Conservation (phyloP, 768 basidiomycete species). For the Naganishia kalamii region DNA sequence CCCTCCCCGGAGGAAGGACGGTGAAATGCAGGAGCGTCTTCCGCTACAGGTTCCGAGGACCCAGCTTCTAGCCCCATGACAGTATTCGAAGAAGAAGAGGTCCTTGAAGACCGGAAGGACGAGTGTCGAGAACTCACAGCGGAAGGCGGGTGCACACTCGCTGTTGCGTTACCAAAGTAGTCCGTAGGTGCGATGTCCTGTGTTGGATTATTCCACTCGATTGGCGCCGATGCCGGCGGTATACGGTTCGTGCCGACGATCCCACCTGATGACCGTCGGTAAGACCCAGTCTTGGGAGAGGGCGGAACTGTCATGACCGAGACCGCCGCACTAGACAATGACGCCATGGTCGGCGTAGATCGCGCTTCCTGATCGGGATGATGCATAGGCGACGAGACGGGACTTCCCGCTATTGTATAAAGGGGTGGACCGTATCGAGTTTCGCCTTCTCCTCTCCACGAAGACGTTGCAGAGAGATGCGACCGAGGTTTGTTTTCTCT, state of each 20-base stretch:
- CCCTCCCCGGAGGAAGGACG: too few relatives aligned
- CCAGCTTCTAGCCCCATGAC: conserved; percentile 17
- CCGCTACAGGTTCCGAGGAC: background rate
- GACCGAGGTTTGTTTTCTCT: background rate
- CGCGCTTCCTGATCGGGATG: background rate
- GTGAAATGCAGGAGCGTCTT: background rate
- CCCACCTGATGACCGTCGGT: conserved; percentile 44
- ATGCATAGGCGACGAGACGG: background rate
- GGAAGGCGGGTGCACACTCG: conserved; percentile 20
- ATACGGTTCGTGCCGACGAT: conserved; percentile 50
- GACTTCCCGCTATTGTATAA: conserved; percentile 15
- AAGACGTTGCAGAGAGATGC: background rate
- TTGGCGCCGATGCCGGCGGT: conserved; percentile 49
- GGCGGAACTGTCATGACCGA: conserved; percentile 14
- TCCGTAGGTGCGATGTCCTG: conserved; percentile 24
- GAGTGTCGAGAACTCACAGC: background rate
- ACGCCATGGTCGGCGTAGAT: background rate
- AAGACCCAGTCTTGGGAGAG: conserved; percentile 27
- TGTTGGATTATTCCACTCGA: conserved; percentile 52
- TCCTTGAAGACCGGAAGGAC: conserved; percentile 10
- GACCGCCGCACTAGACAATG: background rate
- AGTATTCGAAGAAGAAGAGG: conserved; percentile 35
- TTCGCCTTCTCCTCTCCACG: conserved; percentile 1
- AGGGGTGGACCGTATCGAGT: conserved; percentile 60
- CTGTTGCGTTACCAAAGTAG: conserved; percentile 35